Percentiles rank a stretch among this genome's conserved stretches.
Evolutionary conservation across 1,284 basidiomycete genomes (phyloP).

Genomic region (Pseudozyma pruni): DNA sequence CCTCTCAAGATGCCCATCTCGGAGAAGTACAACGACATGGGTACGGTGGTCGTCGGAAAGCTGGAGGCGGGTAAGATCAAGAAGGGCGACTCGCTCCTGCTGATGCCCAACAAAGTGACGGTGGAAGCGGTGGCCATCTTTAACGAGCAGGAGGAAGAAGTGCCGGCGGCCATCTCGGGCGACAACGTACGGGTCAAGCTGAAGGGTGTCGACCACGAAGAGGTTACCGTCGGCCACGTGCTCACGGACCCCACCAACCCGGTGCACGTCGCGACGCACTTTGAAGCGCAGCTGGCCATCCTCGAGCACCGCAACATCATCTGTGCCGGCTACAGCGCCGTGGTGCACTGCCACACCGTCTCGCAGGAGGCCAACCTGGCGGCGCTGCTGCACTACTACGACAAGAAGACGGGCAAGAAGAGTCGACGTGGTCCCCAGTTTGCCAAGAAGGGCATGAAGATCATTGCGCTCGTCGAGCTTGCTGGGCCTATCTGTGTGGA

Average conservation of each 20-base stretch:
- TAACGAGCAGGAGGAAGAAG: conserved; percentile 66
- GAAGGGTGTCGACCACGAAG: conserved; percentile 65
- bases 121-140: conserved; percentile 64
- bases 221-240: conserved; percentile 63
- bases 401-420: conserved; percentile 68
- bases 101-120: conserved; percentile 64
- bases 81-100: conserved; percentile 59
- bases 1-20: conserved; percentile 67
- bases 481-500: conserved; percentile 63
- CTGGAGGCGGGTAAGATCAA: conserved; percentile 65
- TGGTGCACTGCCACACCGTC: conserved; percentile 66
- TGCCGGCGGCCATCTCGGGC: conserved; percentile 67
- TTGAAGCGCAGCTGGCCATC: conserved; percentile 67
- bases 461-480: conserved; percentile 66
- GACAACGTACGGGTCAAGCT: conserved; percentile 67
- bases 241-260: conserved; percentile 61
- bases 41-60: conserved; percentile 67
- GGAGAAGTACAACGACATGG: conserved; percentile 68
- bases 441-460: conserved; percentile 66
- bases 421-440: conserved; percentile 65
- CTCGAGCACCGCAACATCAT: conserved; percentile 67
- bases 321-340: conserved; percentile 65
- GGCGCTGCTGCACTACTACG: conserved; percentile 67
- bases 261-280: conserved; percentile 63
- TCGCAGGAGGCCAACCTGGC: conserved; percentile 61